A percentile compares a stretch with the other conserved stretches of the same genome.
Conservation (phyloP, 192 early-diverging fungal genomes). For the Phycomyces nitens region DNA sequence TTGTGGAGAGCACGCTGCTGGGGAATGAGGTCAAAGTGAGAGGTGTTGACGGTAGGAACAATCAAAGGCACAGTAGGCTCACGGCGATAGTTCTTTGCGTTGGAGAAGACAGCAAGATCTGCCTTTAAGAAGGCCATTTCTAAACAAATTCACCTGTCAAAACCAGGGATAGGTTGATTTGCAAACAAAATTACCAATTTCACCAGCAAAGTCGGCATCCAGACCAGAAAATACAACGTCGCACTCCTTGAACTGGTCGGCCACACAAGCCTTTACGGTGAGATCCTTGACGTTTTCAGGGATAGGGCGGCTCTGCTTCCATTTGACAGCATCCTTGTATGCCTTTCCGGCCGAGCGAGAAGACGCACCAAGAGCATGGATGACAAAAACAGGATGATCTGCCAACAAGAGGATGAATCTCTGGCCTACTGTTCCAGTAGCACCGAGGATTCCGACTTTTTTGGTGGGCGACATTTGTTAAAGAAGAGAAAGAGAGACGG, state of each 20-base stretch:
- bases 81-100: conserved; percentile 96
- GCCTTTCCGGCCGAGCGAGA: conserved; percentile 84
- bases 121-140: conserved; percentile 87
- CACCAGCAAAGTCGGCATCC: conserved; percentile 90
- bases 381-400: conserved; percentile 79
- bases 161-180: background rate
- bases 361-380: conserved; percentile 89
- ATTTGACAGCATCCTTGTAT: conserved; percentile 76
- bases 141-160: conserved; percentile 7
- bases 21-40: conserved; percentile 80
- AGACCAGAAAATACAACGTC: conserved; percentile 94
- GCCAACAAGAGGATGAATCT: conserved; percentile 91
- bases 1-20: conserved; percentile 64
- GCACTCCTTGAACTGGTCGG: conserved; percentile 73
- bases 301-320: conserved; percentile 85
- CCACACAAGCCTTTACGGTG: conserved; percentile 69
- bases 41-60: conserved; percentile 88
- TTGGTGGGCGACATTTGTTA: conserved; percentile 25
- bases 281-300: conserved; percentile 55
- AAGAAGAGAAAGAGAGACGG: conserved; percentile 9
- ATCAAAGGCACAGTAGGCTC: conserved; percentile 85
- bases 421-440: conserved; percentile 97
- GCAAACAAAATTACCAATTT: conserved; percentile 79
- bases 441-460: conserved; percentile 89
- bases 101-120: conserved; percentile 90